Conservation (phyloP, 768 basidiomycete species). For the Kwoniella sp. region DNA sequence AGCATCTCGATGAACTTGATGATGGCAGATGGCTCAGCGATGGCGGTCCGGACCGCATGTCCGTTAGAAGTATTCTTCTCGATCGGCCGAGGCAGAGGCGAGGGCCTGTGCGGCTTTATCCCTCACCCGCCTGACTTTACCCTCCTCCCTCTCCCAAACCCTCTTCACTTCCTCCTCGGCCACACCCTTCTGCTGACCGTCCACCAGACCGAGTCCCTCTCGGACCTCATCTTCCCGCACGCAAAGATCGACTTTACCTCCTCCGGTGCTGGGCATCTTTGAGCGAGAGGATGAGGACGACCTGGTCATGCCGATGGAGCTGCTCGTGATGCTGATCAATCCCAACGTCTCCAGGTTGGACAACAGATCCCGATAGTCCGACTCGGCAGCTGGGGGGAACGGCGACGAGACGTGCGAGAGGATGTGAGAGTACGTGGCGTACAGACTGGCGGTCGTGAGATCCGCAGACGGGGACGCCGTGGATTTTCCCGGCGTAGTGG, state of each 20-base stretch:
- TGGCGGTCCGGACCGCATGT: too few species aligned
- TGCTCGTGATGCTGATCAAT: slow-evolving; percentile 30
- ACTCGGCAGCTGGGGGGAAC: slow-evolving; percentile 45
- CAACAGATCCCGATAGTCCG: slow-evolving; percentile 49
- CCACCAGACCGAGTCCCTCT: slow-evolving; percentile 35
- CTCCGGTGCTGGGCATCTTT: slow-evolving; percentile 2
- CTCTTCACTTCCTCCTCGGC: slow-evolving; percentile 46
- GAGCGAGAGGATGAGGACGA: slow-evolving; percentile 10
- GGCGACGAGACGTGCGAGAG: slow-evolving; percentile 40
- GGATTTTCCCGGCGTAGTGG: slow-evolving; percentile 20
- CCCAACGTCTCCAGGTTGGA: slow-evolving; percentile 48
- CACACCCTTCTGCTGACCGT: slow-evolving; percentile 18
- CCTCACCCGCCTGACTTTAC: slow-evolving; percentile 17
- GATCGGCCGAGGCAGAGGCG: neutral
- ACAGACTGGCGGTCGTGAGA: slow-evolving; percentile 26
- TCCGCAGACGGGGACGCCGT: slow-evolving; percentile 2
- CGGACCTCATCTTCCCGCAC: slow-evolving; percentile 43
- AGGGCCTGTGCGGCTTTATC: slow-evolving; percentile 14
- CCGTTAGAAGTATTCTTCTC: neutral
- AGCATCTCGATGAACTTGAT: too few species aligned
- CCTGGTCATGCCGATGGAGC: slow-evolving; percentile 14
- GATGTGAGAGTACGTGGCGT: slow-evolving; percentile 47
- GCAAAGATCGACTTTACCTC: slow-evolving; percentile 33
- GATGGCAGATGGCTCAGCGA: too few species aligned
- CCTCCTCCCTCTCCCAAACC: slow-evolving; percentile 41